Evolutionary conservation across 148 eudicot genomes (phyloP).

Genomic region (Rhododendron ovatum): DNA sequence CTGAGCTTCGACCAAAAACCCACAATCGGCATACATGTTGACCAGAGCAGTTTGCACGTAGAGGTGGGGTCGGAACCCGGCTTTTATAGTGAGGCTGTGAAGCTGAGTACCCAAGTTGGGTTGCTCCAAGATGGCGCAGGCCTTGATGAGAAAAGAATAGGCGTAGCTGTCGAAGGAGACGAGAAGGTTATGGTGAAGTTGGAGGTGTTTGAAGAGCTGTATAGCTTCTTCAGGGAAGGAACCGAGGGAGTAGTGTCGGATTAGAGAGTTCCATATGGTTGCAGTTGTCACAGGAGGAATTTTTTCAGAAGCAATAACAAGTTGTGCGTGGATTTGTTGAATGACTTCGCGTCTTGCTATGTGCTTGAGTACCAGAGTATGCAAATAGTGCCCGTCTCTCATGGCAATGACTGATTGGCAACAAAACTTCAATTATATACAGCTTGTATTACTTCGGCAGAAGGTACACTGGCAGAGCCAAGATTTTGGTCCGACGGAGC

Average conservation of each 20-base stretch:
- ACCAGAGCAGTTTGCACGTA: constrained; percentile 60
- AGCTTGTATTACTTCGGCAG: too few relatives aligned
- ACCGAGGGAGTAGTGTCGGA: constrained; percentile 48
- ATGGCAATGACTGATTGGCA: neutral
- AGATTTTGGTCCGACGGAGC: too few relatives aligned
- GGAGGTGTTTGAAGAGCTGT: constrained; percentile 42
- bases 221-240: constrained; percentile 45
- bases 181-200: neutral
- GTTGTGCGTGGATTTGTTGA: constrained; percentile 54
- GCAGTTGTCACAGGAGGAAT: neutral
- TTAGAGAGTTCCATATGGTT: constrained; percentile 36
- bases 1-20: constrained; percentile 32
- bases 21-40: constrained; percentile 46
- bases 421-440: too few relatives aligned
- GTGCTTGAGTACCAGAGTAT: constrained; percentile 21
- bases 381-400: neutral
- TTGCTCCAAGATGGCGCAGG: constrained; percentile 28
- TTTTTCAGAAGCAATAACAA: constrained; percentile 19
- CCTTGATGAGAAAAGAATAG: constrained; percentile 56
- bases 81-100: constrained; percentile 28
- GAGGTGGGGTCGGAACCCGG: constrained; percentile 41
- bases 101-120: constrained; percentile 24
- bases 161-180: constrained; percentile 47
- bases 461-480: too few relatives aligned
- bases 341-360: constrained; percentile 27